phyloP scores from a whole-genome alignment of 2,329 filamentous ascomycete species.

The Biscogniauxia sp. region DNA sequence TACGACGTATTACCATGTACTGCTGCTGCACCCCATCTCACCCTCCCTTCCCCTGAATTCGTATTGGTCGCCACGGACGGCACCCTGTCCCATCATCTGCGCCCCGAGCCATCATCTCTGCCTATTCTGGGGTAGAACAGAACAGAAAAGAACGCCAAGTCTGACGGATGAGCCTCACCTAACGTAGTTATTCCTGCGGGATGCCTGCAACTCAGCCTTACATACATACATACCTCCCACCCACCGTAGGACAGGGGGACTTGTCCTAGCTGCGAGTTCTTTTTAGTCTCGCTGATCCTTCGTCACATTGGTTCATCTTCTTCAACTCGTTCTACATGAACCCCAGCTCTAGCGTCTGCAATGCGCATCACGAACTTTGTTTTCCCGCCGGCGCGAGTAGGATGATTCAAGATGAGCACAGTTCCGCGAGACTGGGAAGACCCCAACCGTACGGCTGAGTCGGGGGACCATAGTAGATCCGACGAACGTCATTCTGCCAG shows the following conservation, averaged over 20 bases:
- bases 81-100: not conserved
- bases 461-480: not conserved
- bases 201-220: not conserved
- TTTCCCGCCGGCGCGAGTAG: not conserved
- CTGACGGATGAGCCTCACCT: not conserved
- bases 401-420: constrained; percentile 5
- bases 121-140: not conserved
- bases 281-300: not conserved
- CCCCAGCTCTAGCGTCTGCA: not conserved
- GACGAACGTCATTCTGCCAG: not conserved
- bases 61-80: not conserved
- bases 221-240: too few relatives aligned
- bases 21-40: not conserved
- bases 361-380: not conserved
- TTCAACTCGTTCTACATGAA: not conserved
- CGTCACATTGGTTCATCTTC: not conserved
- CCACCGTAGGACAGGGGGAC: not conserved
- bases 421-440: not conserved
- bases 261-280: not conserved
- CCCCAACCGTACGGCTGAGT: not conserved
- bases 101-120: not conserved
- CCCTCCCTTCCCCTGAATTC: not conserved
- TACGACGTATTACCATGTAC: not conserved
- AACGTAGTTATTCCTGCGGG: not conserved
- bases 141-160: not conserved